Base-by-base conservation (phyloP, 2,329 filamentous ascomycete genomes). In the Thermoascus crustaceus region DNA sequence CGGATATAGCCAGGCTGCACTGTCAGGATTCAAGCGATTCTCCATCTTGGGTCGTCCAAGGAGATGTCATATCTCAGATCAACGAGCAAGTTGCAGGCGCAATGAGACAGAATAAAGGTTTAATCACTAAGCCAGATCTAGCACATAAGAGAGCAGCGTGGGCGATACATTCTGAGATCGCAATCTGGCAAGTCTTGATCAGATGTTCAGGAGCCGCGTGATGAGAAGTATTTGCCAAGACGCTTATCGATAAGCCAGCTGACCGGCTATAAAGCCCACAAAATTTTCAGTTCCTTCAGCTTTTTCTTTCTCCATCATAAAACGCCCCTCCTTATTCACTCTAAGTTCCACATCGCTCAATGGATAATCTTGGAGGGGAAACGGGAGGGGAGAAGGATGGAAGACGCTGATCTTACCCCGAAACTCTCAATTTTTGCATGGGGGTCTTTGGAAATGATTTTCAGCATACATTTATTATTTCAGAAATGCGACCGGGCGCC, bases 251-350 rank as follows among this genome's bases (percentile, higher is more conserved):
- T 61, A 59, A 57, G 43, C 32, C 26, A 51, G 45, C 48, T 17
- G 13, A 19, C 11, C 10, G 30, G 10, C 43, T 42, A 41, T 54
- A 48, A 55, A 50, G 46, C 40, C 21, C 34, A 5, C 39, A 44
- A 40, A 46, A 47, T 52, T 52, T 44, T 36, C 23, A 45, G 38
- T n/a, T n/a, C 37, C 41, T 30, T 31, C 35, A 13, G 29, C 34
- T 40, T 45, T 50, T 54, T 44, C 47, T 47, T 54, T 54, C 44
- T 55, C 53, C 46, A 52, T 58, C 50, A 53, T 52, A 56, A 64
- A 64, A 61, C 62, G 53, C 57, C 27, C 64, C 63, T 66, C 53
- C 58, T 55, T 66, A 67, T 67, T 67, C 64, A 67, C 64, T 67
- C 62, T 61, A 48, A 50, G 53, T 55, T 57, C 53, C 55, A 51